Percentiles rank a stretch among this genome's conserved stretches.
Conservation (phyloP, 441 rosid species). For the Corymbia citriodora region DNA sequence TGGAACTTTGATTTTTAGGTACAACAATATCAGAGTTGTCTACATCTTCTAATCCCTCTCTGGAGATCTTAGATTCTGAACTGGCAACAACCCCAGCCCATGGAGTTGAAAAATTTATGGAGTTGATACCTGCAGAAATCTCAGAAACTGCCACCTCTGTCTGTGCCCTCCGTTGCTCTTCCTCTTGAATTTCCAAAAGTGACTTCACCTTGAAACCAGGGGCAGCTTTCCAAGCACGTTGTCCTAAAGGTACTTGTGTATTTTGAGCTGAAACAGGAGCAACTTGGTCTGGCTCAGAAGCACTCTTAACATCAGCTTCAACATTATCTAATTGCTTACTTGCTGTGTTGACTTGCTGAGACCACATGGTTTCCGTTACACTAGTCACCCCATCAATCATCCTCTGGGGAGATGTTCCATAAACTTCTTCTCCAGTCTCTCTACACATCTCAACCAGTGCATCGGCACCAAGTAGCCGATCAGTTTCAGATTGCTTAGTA, state of each 20-base stretch:
- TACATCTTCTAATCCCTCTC: constrained; percentile 41
- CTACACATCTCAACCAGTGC: constrained; percentile 12
- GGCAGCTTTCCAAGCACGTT: constrained; percentile 97
- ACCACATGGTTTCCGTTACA: constrained; percentile 24
- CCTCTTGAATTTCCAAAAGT: constrained; percentile 91
- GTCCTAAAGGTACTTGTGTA: constrained; percentile 32
- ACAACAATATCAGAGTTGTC: constrained; percentile 22
- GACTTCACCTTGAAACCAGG: constrained; percentile 97
- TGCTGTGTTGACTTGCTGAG: constrained; percentile 20
- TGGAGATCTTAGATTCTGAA: constrained; percentile 43
- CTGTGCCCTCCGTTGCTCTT: constrained; percentile 80
- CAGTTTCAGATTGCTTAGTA: constrained; percentile 41
- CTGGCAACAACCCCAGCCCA: constrained; percentile 73
- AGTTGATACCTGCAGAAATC: constrained; percentile 26
- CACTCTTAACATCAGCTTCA: constrained; percentile 29
- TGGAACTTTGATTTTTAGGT: constrained; percentile 39
- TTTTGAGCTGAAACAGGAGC: constrained; percentile 25
- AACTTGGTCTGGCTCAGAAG: constrained; percentile 6
- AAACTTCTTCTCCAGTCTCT: constrained; percentile 12
- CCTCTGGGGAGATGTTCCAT: constrained; percentile 18
- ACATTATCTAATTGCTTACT: constrained; percentile 19
- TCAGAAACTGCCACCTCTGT: constrained; percentile 58
- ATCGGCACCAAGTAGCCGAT: constrained; percentile 23
- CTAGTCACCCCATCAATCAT: constrained; percentile 16
- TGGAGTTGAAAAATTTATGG: constrained; percentile 44